Percentiles rank a stretch among this genome's conserved stretches.
Conservation (phyloP, 192 early-diverging fungal species). For the Anaeromyces robustus region DNA sequence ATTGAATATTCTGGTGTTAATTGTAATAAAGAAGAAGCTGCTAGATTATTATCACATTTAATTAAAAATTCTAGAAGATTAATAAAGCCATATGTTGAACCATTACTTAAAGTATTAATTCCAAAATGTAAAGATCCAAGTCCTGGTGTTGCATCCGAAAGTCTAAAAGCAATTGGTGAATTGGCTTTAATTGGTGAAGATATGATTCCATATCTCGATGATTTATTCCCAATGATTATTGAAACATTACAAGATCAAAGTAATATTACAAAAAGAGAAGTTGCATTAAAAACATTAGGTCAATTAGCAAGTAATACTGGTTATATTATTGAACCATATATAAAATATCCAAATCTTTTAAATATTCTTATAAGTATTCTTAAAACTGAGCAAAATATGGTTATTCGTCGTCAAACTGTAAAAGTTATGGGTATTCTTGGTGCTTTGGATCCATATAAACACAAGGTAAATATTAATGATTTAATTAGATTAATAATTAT, state of each 20-base stretch:
- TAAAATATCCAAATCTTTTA: conserved; percentile 72
- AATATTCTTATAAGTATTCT: conserved; percentile 61
- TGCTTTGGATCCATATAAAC: conserved; percentile 81
- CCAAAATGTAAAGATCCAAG: conserved; percentile 64
- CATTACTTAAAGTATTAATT: conserved; percentile 68
- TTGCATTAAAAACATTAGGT: conserved; percentile 71
- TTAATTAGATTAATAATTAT: not conserved
- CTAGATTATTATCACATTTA: conserved; percentile 57
- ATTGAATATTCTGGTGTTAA: conserved; percentile 72
- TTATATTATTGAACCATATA: conserved; percentile 69
- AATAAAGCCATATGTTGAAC: conserved; percentile 78
- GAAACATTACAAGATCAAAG: conserved; percentile 79
- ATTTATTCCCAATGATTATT: conserved; percentile 70
- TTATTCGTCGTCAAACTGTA: conserved; percentile 68
- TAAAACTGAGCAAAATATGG: conserved; percentile 56
- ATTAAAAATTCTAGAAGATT: conserved; percentile 61
- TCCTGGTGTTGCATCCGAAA: conserved; percentile 61
- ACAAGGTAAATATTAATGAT: conserved; percentile 17
- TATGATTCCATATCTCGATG: conserved; percentile 60
- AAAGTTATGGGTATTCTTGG: conserved; percentile 87
- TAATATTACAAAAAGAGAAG: conserved; percentile 64
- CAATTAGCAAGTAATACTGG: conserved; percentile 65
- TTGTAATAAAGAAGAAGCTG: conserved; percentile 74
- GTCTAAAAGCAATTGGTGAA: conserved; percentile 66
- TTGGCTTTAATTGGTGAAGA: conserved; percentile 70